These are phyloP conservation scores for Schwanniomyces occidentalis DNA, from an alignment of 805 yeast genomes.

Conservation along the genomic window DNA sequence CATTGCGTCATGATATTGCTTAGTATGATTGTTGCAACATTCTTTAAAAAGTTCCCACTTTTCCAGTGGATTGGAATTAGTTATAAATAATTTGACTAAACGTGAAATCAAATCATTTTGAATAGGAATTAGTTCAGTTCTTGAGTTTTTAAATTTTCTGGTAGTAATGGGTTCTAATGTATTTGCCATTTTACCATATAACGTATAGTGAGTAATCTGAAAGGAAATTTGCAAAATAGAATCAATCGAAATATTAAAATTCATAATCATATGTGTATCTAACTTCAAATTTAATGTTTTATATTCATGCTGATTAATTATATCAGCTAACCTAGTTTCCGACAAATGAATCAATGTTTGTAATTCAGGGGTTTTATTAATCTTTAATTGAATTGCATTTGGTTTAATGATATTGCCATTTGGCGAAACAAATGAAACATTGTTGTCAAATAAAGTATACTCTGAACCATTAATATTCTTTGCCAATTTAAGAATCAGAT, in stretches of 20 bases:
- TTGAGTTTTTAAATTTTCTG: slow-evolving; percentile 62
- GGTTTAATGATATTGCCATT: slow-evolving; percentile 39
- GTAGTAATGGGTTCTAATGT: slow-evolving; percentile 65
- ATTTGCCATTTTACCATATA: slow-evolving; percentile 51
- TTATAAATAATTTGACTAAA: slow-evolving; percentile 63
- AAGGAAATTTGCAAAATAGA: slow-evolving; percentile 52
- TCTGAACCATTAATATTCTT: slow-evolving; percentile 58
- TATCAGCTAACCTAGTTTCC: slow-evolving; percentile 58
- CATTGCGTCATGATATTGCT: slow-evolving; percentile 51
- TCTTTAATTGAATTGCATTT: slow-evolving; percentile 24
- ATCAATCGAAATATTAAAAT: slow-evolving; percentile 47
- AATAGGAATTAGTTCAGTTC: slow-evolving; percentile 68
- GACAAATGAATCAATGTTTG: slow-evolving; percentile 51
- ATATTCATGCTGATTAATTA: slow-evolving; percentile 58
- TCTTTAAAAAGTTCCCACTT: slow-evolving; percentile 53
- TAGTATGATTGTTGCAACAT: slow-evolving; percentile 53
- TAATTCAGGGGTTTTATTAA: slow-evolving; percentile 47
- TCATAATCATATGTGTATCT: slow-evolving; percentile 35
- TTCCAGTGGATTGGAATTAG: slow-evolving; percentile 45
- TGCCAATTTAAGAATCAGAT: slow-evolving; percentile 55
- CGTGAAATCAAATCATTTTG: slow-evolving; percentile 54
- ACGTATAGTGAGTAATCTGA: slow-evolving; percentile 55
- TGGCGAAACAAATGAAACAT: slow-evolving; percentile 37
- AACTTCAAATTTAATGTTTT: slow-evolving; percentile 40
- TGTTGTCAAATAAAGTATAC: slow-evolving; percentile 51